Conservation (phyloP, 2,329 filamentous ascomycete species). For the Apiospora malaysiana region DNA sequence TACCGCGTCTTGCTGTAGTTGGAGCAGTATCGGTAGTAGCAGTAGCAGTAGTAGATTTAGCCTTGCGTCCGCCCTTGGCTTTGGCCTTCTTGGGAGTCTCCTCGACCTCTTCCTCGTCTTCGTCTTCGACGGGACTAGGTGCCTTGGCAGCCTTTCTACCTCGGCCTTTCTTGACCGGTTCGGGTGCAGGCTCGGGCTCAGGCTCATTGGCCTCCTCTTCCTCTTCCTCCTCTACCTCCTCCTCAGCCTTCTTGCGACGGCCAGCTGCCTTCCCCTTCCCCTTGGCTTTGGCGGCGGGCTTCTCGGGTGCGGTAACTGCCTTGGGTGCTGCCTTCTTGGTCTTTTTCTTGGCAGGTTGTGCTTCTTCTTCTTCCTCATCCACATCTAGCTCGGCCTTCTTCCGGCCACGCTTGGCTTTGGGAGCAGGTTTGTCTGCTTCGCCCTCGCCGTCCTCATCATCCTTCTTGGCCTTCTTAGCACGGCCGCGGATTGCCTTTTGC, state of each 20-base stretch:
- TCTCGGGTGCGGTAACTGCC: conserved; percentile 32
- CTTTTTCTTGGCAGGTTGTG: conserved; percentile 47
- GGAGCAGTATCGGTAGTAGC: not conserved
- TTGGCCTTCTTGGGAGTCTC: conserved; percentile 31
- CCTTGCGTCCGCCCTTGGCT: conserved; percentile 32
- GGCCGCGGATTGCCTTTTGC: conserved; percentile 65
- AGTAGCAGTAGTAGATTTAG: conserved; percentile 23
- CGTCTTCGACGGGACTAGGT: conserved; percentile 20
- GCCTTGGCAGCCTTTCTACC: conserved; percentile 32
- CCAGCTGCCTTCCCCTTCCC: conserved; percentile 33
- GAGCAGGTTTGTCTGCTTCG: conserved; percentile 39
- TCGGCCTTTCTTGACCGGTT: conserved; percentile 30
- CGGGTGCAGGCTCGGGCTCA: conserved; percentile 32
- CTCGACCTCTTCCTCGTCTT: conserved; percentile 23
- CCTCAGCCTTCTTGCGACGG: conserved; percentile 35
- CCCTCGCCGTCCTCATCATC: conserved; percentile 40
- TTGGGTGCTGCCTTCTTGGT: conserved; percentile 39
- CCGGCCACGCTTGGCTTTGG: conserved; percentile 44
- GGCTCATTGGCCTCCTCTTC: conserved; percentile 36
- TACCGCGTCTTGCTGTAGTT: conserved; percentile 22
- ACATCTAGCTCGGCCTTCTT: conserved; percentile 40
- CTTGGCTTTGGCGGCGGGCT: conserved; percentile 32
- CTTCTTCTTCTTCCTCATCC: conserved; percentile 39
- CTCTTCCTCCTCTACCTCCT: conserved; percentile 36
- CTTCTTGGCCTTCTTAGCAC: conserved; percentile 43